Conservation (phyloP, 305 asterid species). For the Rubia tinctorum region DNA sequence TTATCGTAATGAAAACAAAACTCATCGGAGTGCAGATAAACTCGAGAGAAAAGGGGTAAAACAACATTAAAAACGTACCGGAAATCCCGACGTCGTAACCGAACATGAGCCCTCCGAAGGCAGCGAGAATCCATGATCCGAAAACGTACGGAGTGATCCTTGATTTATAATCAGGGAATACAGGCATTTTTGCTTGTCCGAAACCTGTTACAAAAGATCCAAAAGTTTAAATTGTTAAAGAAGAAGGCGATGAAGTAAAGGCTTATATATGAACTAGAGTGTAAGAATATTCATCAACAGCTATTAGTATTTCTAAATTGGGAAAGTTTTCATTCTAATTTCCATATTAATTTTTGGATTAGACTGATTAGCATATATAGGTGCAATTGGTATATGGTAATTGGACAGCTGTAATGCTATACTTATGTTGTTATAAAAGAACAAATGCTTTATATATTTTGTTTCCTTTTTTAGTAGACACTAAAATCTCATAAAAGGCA, state of each 20-base stretch:
- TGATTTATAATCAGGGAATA: conserved; percentile 14
- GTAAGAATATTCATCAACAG: too few species aligned
- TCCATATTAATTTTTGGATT: background rate
- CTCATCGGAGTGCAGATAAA: too few species aligned
- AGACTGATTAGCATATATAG: background rate
- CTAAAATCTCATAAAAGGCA: background rate
- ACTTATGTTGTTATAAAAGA: background rate
- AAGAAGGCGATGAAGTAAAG: too few species aligned
- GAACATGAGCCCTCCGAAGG: conserved; percentile 55
- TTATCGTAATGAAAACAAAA: too few species aligned
- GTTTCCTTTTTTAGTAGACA: background rate
- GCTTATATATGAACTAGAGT: too few species aligned
- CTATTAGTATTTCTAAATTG: too few species aligned
- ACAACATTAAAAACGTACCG: conserved; percentile 25
- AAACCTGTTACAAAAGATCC: background rate
- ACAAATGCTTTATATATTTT: background rate
- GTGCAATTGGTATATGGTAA: background rate
- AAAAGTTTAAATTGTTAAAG: background rate
- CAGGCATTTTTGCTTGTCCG: conserved; percentile 15
- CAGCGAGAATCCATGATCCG: conserved; percentile 45
- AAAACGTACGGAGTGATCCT: conserved; percentile 34
- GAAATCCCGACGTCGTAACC: conserved; percentile 63
- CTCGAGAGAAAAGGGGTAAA: too few species aligned
- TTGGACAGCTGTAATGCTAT: background rate
- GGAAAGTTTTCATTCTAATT: background rate